Percentiles rank a stretch among this genome's conserved stretches.
These are phyloP conservation scores for Saturnispora gosingensis DNA, from an alignment of 805 yeast species.

Conservation along the genomic window DNA sequence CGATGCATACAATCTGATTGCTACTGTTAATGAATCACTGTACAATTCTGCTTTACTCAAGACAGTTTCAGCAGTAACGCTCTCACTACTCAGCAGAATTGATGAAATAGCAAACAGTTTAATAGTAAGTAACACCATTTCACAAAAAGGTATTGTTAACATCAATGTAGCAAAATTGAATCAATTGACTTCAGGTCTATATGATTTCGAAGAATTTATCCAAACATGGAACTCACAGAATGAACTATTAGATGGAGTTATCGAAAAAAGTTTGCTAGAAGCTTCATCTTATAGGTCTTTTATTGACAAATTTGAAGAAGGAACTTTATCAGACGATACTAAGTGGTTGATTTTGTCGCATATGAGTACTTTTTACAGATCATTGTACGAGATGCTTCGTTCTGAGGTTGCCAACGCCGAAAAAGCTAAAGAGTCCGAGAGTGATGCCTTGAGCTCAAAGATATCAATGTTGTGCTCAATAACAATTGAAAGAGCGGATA, in stretches of 20 bases:
- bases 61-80: background rate
- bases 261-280: slow-evolving; percentile 34
- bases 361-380: slow-evolving; percentile 31
- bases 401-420: slow-evolving; percentile 16
- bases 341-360: slow-evolving; percentile 34
- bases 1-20: slow-evolving; percentile 21
- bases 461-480: slow-evolving; percentile 33
- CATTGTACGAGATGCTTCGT: slow-evolving; percentile 30
- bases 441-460: slow-evolving; percentile 17
- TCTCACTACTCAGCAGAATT: slow-evolving; percentile 10
- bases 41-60: slow-evolving; percentile 4
- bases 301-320: slow-evolving; percentile 28
- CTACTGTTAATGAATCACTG: slow-evolving; percentile 22
- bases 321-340: slow-evolving; percentile 11
- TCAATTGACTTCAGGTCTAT: slow-evolving; percentile 23
- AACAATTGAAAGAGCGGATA: slow-evolving; percentile 42
- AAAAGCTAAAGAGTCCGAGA: slow-evolving; percentile 9
- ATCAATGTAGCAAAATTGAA: slow-evolving; percentile 25
- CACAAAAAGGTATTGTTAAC: slow-evolving; percentile 22
- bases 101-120: slow-evolving; percentile 14
- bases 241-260: slow-evolving; percentile 19
- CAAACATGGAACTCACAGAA: slow-evolving; percentile 28
- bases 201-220: slow-evolving; percentile 22
- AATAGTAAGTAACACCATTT: background rate
- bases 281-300: slow-evolving; percentile 36